Evolutionary conservation across 2,329 filamentous ascomycete genomes (phyloP).

Genomic region (Pseudogymnoascus sp.): DNA sequence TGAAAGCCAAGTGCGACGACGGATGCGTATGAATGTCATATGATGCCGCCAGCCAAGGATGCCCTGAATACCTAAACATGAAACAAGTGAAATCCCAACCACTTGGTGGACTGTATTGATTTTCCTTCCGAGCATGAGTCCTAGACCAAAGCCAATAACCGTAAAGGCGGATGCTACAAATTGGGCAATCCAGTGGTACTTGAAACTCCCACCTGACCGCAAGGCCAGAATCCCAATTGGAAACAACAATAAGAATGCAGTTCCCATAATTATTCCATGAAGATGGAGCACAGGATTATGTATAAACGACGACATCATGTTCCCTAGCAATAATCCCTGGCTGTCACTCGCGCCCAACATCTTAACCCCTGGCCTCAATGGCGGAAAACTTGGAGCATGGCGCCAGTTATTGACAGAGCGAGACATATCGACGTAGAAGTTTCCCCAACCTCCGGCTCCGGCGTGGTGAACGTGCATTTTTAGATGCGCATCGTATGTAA

Average conservation of each 20-base stretch:
- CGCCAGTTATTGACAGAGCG: neutral
- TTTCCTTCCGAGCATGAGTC: neutral
- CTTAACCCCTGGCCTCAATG: neutral
- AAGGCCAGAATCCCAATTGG: neutral
- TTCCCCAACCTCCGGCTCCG: neutral
- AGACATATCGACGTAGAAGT: neutral
- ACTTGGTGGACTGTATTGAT: neutral
- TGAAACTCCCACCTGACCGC: neutral
- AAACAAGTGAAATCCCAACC: neutral
- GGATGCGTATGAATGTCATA: neutral
- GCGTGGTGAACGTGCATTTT: neutral
- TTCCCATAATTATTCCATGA: neutral
- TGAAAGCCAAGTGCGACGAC: neutral
- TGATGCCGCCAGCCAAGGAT: neutral
- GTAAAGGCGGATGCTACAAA: neutral
- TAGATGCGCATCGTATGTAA: neutral
- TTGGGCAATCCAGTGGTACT: neutral
- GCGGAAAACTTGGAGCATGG: neutral
- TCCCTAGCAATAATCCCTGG: neutral
- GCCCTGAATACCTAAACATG: neutral
- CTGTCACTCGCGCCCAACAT: neutral
- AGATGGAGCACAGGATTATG: neutral
- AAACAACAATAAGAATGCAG: neutral
- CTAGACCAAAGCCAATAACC: neutral
- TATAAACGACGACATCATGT: neutral